phyloP scores from a whole-genome alignment of 1,284 basidiomycete genomes.

The Cutaneotrichosporon cyanovorans region DNA sequence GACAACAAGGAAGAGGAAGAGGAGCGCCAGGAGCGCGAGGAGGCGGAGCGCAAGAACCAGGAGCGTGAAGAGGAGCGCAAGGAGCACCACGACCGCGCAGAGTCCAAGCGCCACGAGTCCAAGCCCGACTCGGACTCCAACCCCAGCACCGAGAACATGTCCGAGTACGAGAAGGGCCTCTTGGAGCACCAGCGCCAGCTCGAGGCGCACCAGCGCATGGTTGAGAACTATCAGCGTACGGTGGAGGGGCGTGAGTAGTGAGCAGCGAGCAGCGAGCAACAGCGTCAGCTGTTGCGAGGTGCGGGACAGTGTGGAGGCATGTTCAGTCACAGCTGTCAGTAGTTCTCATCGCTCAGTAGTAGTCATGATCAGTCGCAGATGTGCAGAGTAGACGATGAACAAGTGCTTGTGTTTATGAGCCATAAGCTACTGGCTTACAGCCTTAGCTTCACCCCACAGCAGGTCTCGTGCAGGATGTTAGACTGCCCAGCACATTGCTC shows the following conservation, averaged over 20 bases:
- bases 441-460: no score
- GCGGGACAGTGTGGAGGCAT: no score
- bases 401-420: no score
- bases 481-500: no score
- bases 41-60: neutral
- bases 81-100: no score
- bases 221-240: neutral
- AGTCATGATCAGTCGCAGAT: no score
- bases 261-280: neutral
- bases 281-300: no score
- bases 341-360: no score
- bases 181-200: neutral
- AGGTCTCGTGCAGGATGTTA: no score
- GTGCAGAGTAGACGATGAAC: no score
- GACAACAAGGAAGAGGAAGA: slow-evolving; percentile 6
- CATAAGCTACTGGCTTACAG: no score
- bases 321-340: no score
- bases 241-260: neutral
- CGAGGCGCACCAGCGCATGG: neutral
- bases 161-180: neutral
- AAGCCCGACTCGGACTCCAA: neutral
- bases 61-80: neutral
- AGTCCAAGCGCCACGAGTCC: slow-evolving; percentile 3
- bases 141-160: neutral
- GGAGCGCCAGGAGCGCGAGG: neutral